phyloP scores from a whole-genome alignment of 2,329 filamentous ascomycete species.

The Dactylella cylindrospora region DNA sequence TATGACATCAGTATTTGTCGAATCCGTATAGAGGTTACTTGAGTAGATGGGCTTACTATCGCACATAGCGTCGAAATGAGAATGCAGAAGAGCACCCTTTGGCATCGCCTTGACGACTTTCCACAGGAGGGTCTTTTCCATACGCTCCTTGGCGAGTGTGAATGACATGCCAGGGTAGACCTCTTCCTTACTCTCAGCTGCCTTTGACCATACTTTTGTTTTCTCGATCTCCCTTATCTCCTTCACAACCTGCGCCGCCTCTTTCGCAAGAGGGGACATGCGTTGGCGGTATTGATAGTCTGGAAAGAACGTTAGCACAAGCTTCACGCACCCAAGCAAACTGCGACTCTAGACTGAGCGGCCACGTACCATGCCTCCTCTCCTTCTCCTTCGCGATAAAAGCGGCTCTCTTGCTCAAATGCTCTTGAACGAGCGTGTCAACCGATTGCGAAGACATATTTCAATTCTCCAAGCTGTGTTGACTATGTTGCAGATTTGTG shows the following conservation, averaged over 20 bases:
- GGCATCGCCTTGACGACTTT: constrained; percentile 81
- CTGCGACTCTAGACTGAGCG: too few species aligned
- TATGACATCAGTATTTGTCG: background rate
- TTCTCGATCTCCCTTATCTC: constrained; percentile 78
- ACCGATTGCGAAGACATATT: constrained; percentile 20
- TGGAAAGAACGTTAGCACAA: constrained; percentile 51
- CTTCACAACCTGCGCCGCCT: constrained; percentile 77
- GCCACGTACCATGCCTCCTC: constrained; percentile 72
- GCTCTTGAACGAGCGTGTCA: constrained; percentile 61
- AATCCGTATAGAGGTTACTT: constrained; percentile 1
- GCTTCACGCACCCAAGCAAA: constrained; percentile 8
- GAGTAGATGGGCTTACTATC: constrained; percentile 57
- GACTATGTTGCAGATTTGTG: constrained; percentile 30
- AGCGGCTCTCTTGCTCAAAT: constrained; percentile 71
- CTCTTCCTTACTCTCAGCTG: constrained; percentile 63
- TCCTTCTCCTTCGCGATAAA: constrained; percentile 80
- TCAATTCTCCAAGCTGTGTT: background rate
- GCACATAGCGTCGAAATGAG: constrained; percentile 88
- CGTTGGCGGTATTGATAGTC: constrained; percentile 71
- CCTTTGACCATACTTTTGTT: constrained; percentile 71
- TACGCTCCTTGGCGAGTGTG: constrained; percentile 76
- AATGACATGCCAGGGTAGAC: constrained; percentile 94
- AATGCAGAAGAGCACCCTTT: constrained; percentile 82
- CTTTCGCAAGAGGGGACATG: constrained; percentile 74
- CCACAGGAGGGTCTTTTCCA: constrained; percentile 84